Conservation (phyloP, 768 basidiomycete species). For the Leccinellum rugosiceps region DNA sequence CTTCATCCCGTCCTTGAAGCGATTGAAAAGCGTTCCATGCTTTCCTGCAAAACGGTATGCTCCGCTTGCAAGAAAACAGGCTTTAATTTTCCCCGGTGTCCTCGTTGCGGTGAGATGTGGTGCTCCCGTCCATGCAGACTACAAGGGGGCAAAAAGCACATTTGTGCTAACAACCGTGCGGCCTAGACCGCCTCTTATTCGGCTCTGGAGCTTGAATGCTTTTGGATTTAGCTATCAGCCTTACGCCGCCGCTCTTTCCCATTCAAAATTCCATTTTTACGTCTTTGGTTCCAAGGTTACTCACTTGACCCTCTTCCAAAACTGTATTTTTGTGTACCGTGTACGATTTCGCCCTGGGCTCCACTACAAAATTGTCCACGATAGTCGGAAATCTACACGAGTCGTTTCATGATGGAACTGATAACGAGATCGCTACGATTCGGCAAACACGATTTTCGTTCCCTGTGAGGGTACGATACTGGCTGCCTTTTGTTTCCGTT, state of each 20-base stretch:
- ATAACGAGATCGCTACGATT: conserved; percentile 8
- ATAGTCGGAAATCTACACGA: neutral
- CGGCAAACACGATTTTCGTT: conserved; percentile 74
- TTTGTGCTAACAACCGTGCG: conserved; percentile 31
- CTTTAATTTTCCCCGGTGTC: conserved; percentile 58
- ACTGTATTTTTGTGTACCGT: neutral
- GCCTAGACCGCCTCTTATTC: conserved; percentile 5
- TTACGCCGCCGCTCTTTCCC: neutral
- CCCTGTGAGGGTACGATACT: conserved; percentile 67
- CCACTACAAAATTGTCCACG: neutral
- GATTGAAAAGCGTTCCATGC: conserved; percentile 50
- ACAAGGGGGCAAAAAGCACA: conserved; percentile 49
- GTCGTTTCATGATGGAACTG: neutral
- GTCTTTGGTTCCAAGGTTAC: neutral
- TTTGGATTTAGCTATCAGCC: neutral
- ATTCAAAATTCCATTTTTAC: neutral
- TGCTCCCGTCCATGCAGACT: conserved; percentile 62
- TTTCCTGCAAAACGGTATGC: conserved; percentile 44
- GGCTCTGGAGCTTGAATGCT: neutral
- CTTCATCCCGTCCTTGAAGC: conserved; percentile 47
- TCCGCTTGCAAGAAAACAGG: conserved; percentile 53
- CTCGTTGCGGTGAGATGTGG: conserved; percentile 57
- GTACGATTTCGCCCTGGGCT: neutral
- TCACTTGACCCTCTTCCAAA: neutral
- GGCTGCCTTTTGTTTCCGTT: conserved; percentile 68